A percentile compares a stretch with the other conserved stretches of the same genome.
These are phyloP conservation scores for Cryphonectria japonica DNA, from an alignment of 2,329 filamentous ascomycete species.

Conservation along the genomic window DNA sequence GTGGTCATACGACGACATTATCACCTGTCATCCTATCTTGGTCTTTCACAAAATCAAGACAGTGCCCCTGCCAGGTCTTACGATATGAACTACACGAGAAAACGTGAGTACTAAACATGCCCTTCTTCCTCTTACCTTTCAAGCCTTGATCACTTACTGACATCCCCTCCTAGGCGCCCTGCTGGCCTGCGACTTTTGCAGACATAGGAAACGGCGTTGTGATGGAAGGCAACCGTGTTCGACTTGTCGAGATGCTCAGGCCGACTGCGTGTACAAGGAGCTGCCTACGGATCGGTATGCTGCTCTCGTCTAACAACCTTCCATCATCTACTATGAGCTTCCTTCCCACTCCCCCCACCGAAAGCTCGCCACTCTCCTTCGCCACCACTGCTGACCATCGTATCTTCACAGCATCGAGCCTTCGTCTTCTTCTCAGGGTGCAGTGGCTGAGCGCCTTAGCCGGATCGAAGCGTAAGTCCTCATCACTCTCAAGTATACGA, in stretches of 20 bases:
- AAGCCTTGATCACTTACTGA: constrained; percentile 26
- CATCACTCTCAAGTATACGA: constrained; percentile 29
- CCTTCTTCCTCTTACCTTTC: constrained; percentile 15
- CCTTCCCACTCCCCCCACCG: not conserved
- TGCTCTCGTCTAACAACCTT: not conserved
- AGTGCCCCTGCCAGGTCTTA: not conserved
- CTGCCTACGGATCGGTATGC: constrained; percentile 37
- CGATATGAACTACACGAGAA: constrained; percentile 43
- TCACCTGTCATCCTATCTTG: not conserved
- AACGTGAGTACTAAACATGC: constrained; percentile 35
- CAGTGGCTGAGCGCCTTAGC: constrained; percentile 42
- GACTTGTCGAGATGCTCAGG: constrained; percentile 44
- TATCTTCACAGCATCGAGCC: constrained; percentile 36
- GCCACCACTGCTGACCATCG: not conserved
- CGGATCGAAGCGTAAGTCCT: constrained; percentile 40
- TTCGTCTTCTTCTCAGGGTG: constrained; percentile 38
- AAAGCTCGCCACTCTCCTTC: not conserved
- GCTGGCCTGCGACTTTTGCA: constrained; percentile 46
- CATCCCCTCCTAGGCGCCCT: constrained; percentile 39
- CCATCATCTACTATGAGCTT: not conserved
- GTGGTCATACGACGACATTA: not conserved
- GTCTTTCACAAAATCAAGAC: not conserved
- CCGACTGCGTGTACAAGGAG: constrained; percentile 46
- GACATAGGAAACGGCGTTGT: constrained; percentile 44
- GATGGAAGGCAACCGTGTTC: constrained; percentile 45